Percentiles rank a stretch among this genome's conserved stretches.
Evolutionary conservation across 2,329 filamentous ascomycete genomes (phyloP).

Genomic region (Talaromyces sp.): DNA sequence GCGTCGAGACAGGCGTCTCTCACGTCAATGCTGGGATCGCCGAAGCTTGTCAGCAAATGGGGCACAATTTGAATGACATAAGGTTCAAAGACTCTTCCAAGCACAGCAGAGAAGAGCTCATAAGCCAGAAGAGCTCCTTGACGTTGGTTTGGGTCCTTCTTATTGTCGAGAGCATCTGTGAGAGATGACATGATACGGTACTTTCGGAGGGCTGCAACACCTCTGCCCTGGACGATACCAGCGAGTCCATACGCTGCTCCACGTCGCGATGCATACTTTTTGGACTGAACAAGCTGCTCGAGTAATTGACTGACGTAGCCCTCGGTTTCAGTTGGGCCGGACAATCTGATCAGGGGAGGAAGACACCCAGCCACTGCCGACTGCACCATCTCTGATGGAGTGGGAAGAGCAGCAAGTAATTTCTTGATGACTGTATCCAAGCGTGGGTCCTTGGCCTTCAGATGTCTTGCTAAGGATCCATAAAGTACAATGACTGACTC

Average conservation of each 20-base stretch:
- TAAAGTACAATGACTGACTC: conserved; percentile 98
- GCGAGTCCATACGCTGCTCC: conserved; percentile 94
- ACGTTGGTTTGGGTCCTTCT: conserved; percentile 84
- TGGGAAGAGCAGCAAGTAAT: conserved; percentile 81
- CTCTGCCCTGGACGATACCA: conserved; percentile 84
- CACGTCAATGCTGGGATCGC: conserved; percentile 83
- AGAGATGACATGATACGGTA: conserved; percentile 82
- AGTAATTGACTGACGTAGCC: conserved; percentile 79
- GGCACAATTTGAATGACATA: conserved; percentile 96
- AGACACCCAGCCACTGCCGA: conserved; percentile 94
- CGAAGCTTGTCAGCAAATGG: conserved; percentile 83
- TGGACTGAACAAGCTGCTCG: conserved; percentile 78
- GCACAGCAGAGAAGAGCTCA: conserved; percentile 81
- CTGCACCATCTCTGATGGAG: conserved; percentile 93
- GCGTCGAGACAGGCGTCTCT: conserved; percentile 90
- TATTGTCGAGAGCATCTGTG: conserved; percentile 83
- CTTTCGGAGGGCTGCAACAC: conserved; percentile 76
- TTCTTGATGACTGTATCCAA: conserved; percentile 85
- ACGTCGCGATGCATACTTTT: conserved; percentile 88
- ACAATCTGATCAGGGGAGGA: conserved; percentile 82
- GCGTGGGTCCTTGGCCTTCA: conserved; percentile 80
- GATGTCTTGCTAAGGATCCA: conserved; percentile 84
- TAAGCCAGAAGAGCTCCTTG: conserved; percentile 88
- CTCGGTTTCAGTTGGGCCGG: conserved; percentile 69
- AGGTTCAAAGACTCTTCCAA: conserved; percentile 88